These are phyloP conservation scores for Emydomyces testavorans DNA, from an alignment of 2,329 filamentous ascomycete species.

Conservation along the genomic window DNA sequence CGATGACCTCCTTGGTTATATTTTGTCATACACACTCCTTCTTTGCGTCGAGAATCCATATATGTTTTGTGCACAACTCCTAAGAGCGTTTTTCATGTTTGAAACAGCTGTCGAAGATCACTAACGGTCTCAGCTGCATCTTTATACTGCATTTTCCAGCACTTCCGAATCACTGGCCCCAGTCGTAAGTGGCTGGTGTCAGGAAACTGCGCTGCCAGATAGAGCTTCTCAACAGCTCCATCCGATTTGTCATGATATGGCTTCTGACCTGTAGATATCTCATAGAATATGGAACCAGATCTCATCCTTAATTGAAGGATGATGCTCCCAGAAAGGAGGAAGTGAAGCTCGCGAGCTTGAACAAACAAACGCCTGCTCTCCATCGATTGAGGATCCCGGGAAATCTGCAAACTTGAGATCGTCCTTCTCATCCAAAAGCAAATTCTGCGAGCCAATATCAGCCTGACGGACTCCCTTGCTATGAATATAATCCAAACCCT, in stretches of 20 bases:
- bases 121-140: not conserved
- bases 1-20: no score
- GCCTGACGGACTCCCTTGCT: conserved; percentile 13
- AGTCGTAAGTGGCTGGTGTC: not conserved
- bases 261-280: conserved; percentile 5
- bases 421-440: conserved; percentile 15
- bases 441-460: conserved; percentile 17
- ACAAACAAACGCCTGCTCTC: not conserved
- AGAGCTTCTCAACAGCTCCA: not conserved
- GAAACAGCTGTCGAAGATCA: not conserved
- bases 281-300: conserved; percentile 8
- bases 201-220: not conserved
- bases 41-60: not conserved
- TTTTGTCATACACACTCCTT: not conserved
- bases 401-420: conserved; percentile 18
- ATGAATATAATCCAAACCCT: conserved; percentile 16
- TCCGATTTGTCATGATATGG: not conserved
- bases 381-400: conserved; percentile 17
- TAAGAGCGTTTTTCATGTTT: not conserved
- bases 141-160: not conserved
- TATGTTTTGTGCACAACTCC: no score
- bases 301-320: conserved; percentile 7
- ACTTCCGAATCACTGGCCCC: not conserved
- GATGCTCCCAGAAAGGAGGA: not conserved
- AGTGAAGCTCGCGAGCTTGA: not conserved